These are phyloP conservation scores for Tylopilus orsonianus DNA, from an alignment of 1,284 basidiomycete species.

Conservation along the genomic window DNA sequence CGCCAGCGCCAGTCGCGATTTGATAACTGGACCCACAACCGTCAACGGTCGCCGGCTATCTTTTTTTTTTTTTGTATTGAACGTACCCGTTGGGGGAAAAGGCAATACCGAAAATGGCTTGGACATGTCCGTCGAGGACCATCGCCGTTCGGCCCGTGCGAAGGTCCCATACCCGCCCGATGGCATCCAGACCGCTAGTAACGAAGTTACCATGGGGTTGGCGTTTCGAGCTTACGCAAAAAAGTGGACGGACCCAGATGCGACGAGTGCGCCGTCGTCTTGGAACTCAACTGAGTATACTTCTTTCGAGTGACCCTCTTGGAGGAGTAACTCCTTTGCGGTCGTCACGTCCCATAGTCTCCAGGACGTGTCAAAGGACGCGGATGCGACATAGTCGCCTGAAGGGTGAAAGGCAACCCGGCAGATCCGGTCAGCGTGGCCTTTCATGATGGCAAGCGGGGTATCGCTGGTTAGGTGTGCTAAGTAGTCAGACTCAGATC, in stretches of 20 bases:
- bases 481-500: conserved; percentile 48
- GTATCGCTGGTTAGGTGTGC: conserved; percentile 33
- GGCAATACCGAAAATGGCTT: conserved; percentile 88
- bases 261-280: conserved; percentile 88
- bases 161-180: conserved; percentile 96
- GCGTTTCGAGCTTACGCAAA: neutral
- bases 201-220: neutral
- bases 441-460: conserved; percentile 80
- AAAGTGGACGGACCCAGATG: conserved; percentile 68
- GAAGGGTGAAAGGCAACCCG: conserved; percentile 96
- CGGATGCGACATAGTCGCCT: conserved; percentile 89
- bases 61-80: conserved; percentile 5
- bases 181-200: conserved; percentile 88
- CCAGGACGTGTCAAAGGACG: conserved; percentile 99
- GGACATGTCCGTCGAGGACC: conserved; percentile 97
- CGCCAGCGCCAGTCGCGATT: conserved; percentile 93
- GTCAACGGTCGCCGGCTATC: conserved; percentile 18
- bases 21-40: conserved; percentile 68
- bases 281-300: conserved; percentile 97
- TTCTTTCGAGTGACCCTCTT: conserved; percentile 98
- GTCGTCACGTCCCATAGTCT: conserved; percentile 91
- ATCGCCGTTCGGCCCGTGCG: conserved; percentile 95
- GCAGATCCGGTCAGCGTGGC: conserved; percentile 89
- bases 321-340: conserved; percentile 79
- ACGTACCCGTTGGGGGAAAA: conserved; percentile 94